Evolutionary conservation across 176 grass and related monocot genomes (phyloP), one percentile per base, ranked within the genome.

Genomic region (Musa schizocarpa): DNA sequence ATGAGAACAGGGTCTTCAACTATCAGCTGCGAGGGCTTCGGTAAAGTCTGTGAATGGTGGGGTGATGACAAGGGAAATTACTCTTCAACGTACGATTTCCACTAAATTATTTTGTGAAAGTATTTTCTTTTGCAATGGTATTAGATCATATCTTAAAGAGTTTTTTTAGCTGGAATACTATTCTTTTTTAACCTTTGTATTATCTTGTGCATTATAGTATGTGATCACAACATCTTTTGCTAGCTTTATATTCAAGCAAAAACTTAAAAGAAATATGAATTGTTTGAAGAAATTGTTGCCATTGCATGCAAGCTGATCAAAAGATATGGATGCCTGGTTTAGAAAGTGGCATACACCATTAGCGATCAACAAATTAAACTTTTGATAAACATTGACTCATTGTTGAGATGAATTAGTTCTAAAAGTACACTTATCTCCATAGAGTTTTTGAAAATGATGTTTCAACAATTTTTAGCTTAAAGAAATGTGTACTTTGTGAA

Each of bases 11-110:
- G 83, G 74, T 23, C 49, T 98, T 54, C 94, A 93, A 73, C 88
- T 93, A 79, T 93, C 94, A 73, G 90, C 85, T 43, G 88, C 94
- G 82, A 93, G 90, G 85, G 86, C 94, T 69, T 93, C 94, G 24
- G 75, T 76, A 51, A 88, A 74, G 73, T 72, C 65, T 9, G 55
- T 51, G 67, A 78, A 78, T 68, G 50, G 76, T 75, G 24, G 77
- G n/a, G 64, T 81, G 29, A 73, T 69, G 78, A 80, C 82, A 78
- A 81, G 59, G 74, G 90, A 93, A 83, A 80, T 50, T 65, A 77
- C 79, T 76, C 73, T 80, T 89, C 68, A 82, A 85, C 59, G 68
- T 75, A 74, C 72, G 85, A 78, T 53, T 85, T 80, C 54, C 70
- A 29, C 12, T 43, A 22, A 20, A 19, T 50, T 20, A 21, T 48